Evolutionary conservation across 306 rosid species (phyloP), one percentile per base, ranked within the genome.

Genomic region (Cucurbita maxima): DNA sequence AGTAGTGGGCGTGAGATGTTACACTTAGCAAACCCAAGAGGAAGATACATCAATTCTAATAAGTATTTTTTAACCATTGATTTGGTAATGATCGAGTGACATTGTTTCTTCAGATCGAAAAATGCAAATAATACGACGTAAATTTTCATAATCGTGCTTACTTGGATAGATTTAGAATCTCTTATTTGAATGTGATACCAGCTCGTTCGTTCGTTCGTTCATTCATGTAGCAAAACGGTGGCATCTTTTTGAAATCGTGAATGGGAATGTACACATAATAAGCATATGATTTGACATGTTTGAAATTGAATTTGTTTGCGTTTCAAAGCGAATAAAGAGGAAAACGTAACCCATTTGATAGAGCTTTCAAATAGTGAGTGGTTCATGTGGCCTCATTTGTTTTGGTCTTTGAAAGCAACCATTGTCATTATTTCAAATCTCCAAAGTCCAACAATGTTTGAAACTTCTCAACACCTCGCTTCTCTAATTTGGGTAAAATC

Each of bases 361-460:
- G 30, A 1, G 15, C 40, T 63, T 40, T 63, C 51, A 63, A 8
- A 61, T 0, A 6, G 66, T 2, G 38, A 61, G 3, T 10, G 4
- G 50, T 61, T 34, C 38, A 36, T 60, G 14, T 54, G 25, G 10
- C 22, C 30, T 54, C 54, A 50, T 18, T 57, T 25, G 1, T 14
- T 18, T 40, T 62, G 50, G 48, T 62, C 8, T 62, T 62, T 36
- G 20, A 36, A 60, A 60, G 41, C 20, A 60, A 34, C 45, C 68
- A 60, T 15, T 60, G 0, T 7, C 16, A 4, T 3, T 15, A 11
- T 13, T 36, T 60, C 15, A 11, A 10, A 58, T 12, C 48, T 62
- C n/a, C 25, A 63, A 40, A n/a, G 71, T 63, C 51, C 36, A 52
- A 63, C 71, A 40, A 41, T 3, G 58, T 22, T 57, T 57, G 61